These are phyloP conservation scores for Dryas alaskensis DNA, from an alignment of 306 rosid genomes.

Conservation along the genomic window DNA sequence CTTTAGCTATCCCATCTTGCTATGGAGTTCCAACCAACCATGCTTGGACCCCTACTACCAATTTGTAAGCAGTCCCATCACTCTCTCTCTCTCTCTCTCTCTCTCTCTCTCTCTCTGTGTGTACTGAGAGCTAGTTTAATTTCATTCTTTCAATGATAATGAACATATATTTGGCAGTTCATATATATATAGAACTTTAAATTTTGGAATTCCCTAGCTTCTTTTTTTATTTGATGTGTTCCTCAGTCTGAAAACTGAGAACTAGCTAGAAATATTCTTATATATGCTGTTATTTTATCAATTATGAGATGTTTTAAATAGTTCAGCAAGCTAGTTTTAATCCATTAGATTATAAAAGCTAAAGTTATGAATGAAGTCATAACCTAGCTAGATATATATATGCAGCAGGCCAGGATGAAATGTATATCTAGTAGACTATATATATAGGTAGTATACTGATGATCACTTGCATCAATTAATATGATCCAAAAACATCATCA, in stretches of 20 bases:
- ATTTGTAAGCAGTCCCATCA: constrained; percentile 46
- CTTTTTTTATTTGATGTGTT: neutral
- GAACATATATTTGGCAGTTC: neutral
- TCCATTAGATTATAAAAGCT: no score
- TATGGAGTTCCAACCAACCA: constrained; percentile 43
- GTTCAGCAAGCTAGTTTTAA: no score
- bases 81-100: constrained; percentile 11
- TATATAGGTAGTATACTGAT: no score
- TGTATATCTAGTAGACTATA: no score
- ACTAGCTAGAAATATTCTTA: no score
- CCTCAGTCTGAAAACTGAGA: neutral
- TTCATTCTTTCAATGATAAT: neutral
- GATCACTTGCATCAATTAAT: no score
- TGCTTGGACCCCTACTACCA: constrained; percentile 44
- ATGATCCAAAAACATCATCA: no score
- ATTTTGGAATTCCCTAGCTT: constrained; percentile 10
- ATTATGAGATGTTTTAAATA: no score
- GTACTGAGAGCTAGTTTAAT: neutral
- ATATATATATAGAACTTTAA: neutral
- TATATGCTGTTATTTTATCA: no score
- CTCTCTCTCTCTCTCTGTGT: constrained; percentile 3
- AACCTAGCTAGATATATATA: no score
- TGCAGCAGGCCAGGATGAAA: no score
- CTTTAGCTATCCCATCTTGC: constrained; percentile 38
- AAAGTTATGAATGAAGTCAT: no score